phyloP scores from a whole-genome alignment of 2,329 filamentous ascomycete species.

The Fusarium proliferatum region DNA sequence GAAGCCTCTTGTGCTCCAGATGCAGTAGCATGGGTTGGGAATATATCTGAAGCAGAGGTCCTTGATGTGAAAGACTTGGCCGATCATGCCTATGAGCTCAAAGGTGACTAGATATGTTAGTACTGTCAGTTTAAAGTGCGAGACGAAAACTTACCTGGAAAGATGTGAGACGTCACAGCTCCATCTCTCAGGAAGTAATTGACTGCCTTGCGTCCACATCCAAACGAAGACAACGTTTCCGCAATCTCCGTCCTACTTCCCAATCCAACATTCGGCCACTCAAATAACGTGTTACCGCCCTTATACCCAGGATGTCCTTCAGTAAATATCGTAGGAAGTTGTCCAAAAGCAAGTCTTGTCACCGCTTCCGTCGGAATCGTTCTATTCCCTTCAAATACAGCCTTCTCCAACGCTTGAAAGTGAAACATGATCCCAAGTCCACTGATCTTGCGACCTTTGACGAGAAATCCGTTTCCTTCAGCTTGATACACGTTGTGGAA shows the following conservation, averaged over 20 bases:
- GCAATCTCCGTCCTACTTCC: slow-evolving; percentile 1
- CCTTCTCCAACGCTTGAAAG: slow-evolving; percentile 12
- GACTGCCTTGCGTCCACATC: slow-evolving; percentile 9
- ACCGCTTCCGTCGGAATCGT: background rate
- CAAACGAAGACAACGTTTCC: background rate
- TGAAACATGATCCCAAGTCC: slow-evolving; percentile 9
- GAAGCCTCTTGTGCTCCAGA: slow-evolving; percentile 1
- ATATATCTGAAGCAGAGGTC: slow-evolving; percentile 26
- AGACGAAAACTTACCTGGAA: background rate
- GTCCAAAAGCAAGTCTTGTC: slow-evolving; percentile 6
- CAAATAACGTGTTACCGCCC: fast-evolving
- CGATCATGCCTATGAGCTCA: slow-evolving; percentile 18
- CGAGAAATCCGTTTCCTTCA: slow-evolving; percentile 5
- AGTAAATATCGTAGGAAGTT: slow-evolving; percentile 2
- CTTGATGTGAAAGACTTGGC: slow-evolving; percentile 18
- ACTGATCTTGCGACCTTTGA: slow-evolving; percentile 21
- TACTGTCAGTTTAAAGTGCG: fast-evolving
- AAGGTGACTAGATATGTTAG: background rate
- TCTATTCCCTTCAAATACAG: slow-evolving; percentile 5
- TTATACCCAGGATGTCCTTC: fast-evolving
- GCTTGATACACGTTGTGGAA: slow-evolving; percentile 15
- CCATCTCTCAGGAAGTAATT: slow-evolving; percentile 17
- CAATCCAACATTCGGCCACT: background rate
- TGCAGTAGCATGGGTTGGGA: slow-evolving; percentile 17
- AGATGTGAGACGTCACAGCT: slow-evolving; percentile 5